A percentile compares a stretch with the other conserved stretches of the same genome.
phyloP scores from a whole-genome alignment of 1,284 basidiomycete genomes.

The Heliocybe sulcata region DNA sequence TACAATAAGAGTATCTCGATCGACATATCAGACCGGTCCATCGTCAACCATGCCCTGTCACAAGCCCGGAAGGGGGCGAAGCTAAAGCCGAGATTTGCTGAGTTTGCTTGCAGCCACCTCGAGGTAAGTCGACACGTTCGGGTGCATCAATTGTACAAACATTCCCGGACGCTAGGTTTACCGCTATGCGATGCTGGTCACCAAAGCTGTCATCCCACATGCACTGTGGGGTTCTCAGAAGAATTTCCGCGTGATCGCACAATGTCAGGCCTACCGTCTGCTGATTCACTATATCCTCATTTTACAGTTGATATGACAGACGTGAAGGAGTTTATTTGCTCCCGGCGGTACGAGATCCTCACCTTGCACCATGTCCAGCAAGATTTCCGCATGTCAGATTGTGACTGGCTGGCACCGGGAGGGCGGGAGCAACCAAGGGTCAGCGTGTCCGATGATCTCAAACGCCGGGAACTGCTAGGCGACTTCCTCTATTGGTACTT shows the following conservation, averaged over 20 bases:
- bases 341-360: slow-evolving; percentile 76
- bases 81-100: slow-evolving; percentile 70
- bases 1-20: slow-evolving; percentile 1
- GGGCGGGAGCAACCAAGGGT: slow-evolving; percentile 39
- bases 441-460: slow-evolving; percentile 61
- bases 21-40: slow-evolving; percentile 27
- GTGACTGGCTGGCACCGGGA: slow-evolving; percentile 72
- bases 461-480: slow-evolving; percentile 71
- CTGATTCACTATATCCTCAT: neutral
- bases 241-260: slow-evolving; percentile 61
- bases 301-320: slow-evolving; percentile 36
- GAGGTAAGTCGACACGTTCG: slow-evolving; percentile 38
- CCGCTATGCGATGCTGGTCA: slow-evolving; percentile 56
- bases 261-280: slow-evolving; percentile 37
- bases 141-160: neutral
- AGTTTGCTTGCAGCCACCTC: slow-evolving; percentile 60
- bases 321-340: slow-evolving; percentile 64
- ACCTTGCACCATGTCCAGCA: slow-evolving; percentile 80
- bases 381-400: slow-evolving; percentile 68
- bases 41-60: slow-evolving; percentile 34
- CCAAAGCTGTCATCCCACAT: slow-evolving; percentile 67
- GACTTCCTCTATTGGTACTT: slow-evolving; percentile 94
- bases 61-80: slow-evolving; percentile 37
- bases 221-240: slow-evolving; percentile 71
- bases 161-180: slow-evolving; percentile 47